Conservation (phyloP, 2,329 filamentous ascomycete genomes). For the Colletotrichum gigasporum region DNA sequence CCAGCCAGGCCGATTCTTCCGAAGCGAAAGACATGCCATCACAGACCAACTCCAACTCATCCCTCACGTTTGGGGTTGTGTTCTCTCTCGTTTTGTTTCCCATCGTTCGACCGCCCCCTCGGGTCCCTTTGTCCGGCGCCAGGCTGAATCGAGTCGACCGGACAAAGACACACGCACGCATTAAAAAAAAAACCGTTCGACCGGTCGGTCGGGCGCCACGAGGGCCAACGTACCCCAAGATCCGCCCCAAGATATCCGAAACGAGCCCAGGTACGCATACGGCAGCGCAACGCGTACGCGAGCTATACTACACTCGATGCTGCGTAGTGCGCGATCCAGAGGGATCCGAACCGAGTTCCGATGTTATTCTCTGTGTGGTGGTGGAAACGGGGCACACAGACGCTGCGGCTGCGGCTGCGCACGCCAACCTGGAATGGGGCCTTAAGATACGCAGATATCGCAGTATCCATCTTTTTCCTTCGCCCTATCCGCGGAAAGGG, state of each 20-base stretch:
- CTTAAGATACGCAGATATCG: conserved; percentile 26
- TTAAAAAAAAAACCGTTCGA: not conserved
- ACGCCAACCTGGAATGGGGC: not conserved
- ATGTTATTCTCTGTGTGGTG: conserved; percentile 6
- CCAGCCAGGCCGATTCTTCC: not conserved
- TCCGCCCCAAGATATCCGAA: conserved; percentile 8
- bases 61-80: not conserved
- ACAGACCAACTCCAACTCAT: not conserved
- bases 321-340: conserved; percentile 1
- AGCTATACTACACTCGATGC: not conserved
- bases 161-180: not conserved
- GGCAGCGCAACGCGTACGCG: conserved; percentile 4
- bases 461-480: conserved; percentile 5
- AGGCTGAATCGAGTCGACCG: not conserved
- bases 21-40: conserved; percentile 1
- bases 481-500: not conserved
- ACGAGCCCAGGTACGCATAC: not conserved
- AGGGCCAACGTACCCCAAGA: conserved; percentile 11
- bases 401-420: not conserved
- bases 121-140: not conserved
- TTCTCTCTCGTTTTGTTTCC: not conserved
- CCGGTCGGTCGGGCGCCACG: conserved; percentile 13
- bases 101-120: not conserved
- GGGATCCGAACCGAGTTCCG: conserved; percentile 23
- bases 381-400: conserved; percentile 16